Evolutionary conservation across 495 filamentous ascomycete species (phyloP), one percentile per base, ranked within the genome.

Genomic region (Xylaria cubensis): DNA sequence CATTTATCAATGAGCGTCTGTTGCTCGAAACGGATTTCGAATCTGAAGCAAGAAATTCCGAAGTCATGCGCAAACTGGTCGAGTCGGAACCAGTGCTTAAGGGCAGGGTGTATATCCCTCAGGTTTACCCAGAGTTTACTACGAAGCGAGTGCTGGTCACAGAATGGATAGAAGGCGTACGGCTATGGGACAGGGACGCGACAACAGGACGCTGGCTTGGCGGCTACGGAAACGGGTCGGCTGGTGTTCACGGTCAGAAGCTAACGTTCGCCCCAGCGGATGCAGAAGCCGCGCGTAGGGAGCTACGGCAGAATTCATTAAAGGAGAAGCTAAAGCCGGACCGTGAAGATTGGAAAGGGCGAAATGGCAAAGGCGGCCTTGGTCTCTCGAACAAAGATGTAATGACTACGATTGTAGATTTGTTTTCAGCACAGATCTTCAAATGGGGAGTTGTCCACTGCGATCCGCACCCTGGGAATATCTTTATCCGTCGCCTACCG

Each of bases 351-450:
- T 97, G 94, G 94, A 88, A 88, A 73, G 94, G 94, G 13, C 81
- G 78, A 6, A 86, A 87, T 67, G 86, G 87, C 39, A 88, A 87
- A 71, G 93, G 93, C 61, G 95, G 95, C 0, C 88, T 98, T 0
- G 95, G 95, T 1, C 82, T 98, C 8, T 90, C 88, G 0, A 83
- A 94, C 26, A 92, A 93, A 73, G 89, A 94, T 56, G 92, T 97
- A 58, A 98, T 98, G 95, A 92, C 92, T 4, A 97, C 93, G 32
- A 97, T 98, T 91, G 89, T 97, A 44, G 95, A 97, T 77, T 85
- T 98, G 24, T 98, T 98, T 84, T 93, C 91, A 17, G 95, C 94
- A 1, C 95, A 98, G 75, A 98, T 99, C 88, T 98, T 97, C 83
- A 89, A 97, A 72, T 98, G 93, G 90, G 95, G 95, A 26, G 87